phyloP scores from a whole-genome alignment of 805 yeast genomes.

The Clavispora vitiphila region DNA sequence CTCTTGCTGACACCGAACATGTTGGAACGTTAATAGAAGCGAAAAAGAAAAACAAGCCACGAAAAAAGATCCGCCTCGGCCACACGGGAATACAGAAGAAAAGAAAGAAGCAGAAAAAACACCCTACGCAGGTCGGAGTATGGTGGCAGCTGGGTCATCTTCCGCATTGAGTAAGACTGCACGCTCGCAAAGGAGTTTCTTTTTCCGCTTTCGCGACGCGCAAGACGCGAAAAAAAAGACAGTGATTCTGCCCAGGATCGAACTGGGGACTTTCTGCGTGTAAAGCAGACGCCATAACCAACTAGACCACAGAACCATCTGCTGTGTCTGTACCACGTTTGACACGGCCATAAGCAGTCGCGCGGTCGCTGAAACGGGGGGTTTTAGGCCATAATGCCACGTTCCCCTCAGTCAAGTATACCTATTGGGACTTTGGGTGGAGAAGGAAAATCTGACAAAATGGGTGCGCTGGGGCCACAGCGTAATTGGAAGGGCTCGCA shows the following conservation, averaged over 20 bases:
- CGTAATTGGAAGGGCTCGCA: no score
- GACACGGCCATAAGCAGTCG: no score
- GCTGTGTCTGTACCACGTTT: not conserved
- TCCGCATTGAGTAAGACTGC: not conserved
- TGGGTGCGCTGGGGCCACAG: no score
- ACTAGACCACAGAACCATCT: constrained; percentile 96
- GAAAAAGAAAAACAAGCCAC: not conserved
- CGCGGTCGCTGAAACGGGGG: no score
- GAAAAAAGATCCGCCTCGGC: not conserved
- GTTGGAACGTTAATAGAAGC: not conserved
- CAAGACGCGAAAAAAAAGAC: constrained; percentile 3
- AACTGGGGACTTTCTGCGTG: constrained; percentile 99
- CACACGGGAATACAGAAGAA: not conserved
- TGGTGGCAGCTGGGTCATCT: not conserved
- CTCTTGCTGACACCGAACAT: constrained; percentile 13
- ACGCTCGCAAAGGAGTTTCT: not conserved
- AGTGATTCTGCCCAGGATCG: constrained; percentile 99
- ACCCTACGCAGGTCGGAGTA: not conserved
- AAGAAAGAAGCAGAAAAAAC: not conserved
- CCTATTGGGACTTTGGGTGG: no score
- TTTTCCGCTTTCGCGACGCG: not conserved
- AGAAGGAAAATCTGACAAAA: no score
- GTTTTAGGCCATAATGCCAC: no score
- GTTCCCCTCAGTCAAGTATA: no score
- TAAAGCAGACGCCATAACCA: constrained; percentile 99